A percentile compares a stretch with the other conserved stretches of the same genome.
These are phyloP conservation scores for Mycosphaerella sp. DNA, from an alignment of 2,329 filamentous ascomycete species.

Conservation along the genomic window DNA sequence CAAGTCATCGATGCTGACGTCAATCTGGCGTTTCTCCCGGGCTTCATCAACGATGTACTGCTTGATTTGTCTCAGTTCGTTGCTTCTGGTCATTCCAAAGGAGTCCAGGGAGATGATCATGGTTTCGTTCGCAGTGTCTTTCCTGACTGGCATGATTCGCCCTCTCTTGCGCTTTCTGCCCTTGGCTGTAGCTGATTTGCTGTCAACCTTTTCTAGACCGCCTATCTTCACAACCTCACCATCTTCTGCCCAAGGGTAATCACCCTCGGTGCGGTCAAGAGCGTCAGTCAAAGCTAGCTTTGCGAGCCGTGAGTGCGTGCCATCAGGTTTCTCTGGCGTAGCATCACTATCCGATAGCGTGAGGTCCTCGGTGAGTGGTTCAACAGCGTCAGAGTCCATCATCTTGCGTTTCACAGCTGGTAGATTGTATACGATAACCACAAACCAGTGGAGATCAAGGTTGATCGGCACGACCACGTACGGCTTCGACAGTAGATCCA, in stretches of 20 bases:
- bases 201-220: neutral
- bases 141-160: constrained; percentile 21
- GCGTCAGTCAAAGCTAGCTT: neutral
- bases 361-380: neutral
- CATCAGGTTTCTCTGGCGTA: neutral
- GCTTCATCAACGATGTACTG: constrained; percentile 73
- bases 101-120: constrained; percentile 86
- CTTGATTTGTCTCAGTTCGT: constrained; percentile 62
- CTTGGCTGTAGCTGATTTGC: neutral
- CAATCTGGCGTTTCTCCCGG: constrained; percentile 52
- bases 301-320: neutral
- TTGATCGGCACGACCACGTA: constrained; percentile 92
- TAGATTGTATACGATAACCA: constrained; percentile 91
- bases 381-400: constrained; percentile 11
- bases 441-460: constrained; percentile 79
- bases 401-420: constrained; percentile 40
- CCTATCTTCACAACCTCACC: neutral
- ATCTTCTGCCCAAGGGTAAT: neutral
- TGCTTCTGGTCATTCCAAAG: constrained; percentile 57
- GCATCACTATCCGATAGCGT: neutral
- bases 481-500: constrained; percentile 74
- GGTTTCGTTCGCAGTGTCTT: constrained; percentile 41
- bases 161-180: constrained; percentile 15
- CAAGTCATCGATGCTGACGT: constrained; percentile 42
- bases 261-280: neutral